Evolutionary conservation across 106 monocot genomes (phyloP).

Genomic region (Phalaenopsis aphrodite): DNA sequence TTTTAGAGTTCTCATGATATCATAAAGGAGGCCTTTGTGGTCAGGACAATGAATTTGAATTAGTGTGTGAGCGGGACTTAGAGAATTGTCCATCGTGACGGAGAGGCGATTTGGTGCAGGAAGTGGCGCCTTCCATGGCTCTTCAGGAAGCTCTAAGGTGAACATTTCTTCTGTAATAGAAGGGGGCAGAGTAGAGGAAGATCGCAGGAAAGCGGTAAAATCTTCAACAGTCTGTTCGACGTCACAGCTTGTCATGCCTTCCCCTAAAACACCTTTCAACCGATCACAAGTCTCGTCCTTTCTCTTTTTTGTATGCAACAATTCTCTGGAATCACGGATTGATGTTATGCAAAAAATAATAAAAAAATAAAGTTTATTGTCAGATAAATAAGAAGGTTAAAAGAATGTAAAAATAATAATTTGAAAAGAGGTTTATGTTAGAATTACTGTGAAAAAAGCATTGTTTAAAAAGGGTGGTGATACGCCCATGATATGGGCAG

Average conservation of each 20-base stretch:
- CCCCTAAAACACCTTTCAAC: slow-evolving; percentile 47
- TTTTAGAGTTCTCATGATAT: slow-evolving; percentile 69
- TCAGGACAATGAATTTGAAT: slow-evolving; percentile 62
- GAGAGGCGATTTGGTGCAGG: slow-evolving; percentile 13
- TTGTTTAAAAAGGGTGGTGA: too few relatives aligned
- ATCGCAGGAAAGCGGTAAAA: slow-evolving; percentile 26
- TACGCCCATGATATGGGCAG: background rate
- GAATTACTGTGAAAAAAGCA: too few relatives aligned
- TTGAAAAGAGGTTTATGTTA: background rate
- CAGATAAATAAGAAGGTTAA: background rate
- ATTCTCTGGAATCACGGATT: slow-evolving; percentile 31
- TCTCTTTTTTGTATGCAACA: slow-evolving; percentile 55
- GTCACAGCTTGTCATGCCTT: slow-evolving; percentile 50
- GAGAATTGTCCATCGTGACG: slow-evolving; percentile 58
- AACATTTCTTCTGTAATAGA: slow-evolving; percentile 41
- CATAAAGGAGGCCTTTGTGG: slow-evolving; percentile 73
- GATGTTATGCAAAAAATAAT: background rate
- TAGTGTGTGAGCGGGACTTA: slow-evolving; percentile 61
- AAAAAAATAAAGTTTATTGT: background rate
- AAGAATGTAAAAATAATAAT: background rate
- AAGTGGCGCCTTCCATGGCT: slow-evolving; percentile 6
- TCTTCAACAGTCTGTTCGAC: slow-evolving; percentile 41
- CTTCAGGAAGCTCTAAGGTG: slow-evolving; percentile 36
- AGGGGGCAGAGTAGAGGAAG: slow-evolving; percentile 35
- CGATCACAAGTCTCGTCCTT: slow-evolving; percentile 46